Percentiles rank a stretch among this genome's conserved stretches.
These are phyloP conservation scores for Aureococcus anophagefferens DNA, from an alignment of 108 stramenopile species.

Conservation along the genomic window DNA sequence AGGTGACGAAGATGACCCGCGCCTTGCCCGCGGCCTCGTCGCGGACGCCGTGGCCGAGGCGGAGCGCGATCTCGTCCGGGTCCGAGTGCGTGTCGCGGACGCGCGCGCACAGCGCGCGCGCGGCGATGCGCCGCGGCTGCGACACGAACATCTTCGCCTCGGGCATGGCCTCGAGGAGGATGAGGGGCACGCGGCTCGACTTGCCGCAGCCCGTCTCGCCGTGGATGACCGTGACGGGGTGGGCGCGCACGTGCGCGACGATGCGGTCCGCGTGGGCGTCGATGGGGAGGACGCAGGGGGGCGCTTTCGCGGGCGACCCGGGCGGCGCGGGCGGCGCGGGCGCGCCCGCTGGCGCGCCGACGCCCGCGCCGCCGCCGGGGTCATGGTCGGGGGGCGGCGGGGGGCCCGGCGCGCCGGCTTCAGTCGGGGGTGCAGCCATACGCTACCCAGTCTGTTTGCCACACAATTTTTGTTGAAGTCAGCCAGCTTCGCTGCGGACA, in stretches of 20 bases:
- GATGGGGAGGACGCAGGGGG: neutral
- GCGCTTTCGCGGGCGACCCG: too few species aligned
- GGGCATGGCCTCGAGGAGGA: slow-evolving; percentile 59
- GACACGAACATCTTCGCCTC: slow-evolving; percentile 74
- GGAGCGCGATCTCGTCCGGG: slow-evolving; percentile 54
- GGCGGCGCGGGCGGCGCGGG: too few species aligned
- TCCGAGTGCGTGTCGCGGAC: slow-evolving; percentile 59
- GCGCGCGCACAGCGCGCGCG: slow-evolving; percentile 65
- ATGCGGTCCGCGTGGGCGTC: neutral
- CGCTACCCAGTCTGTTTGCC: too few species aligned
- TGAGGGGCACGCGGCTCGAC: slow-evolving; percentile 63
- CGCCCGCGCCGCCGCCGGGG: too few species aligned
- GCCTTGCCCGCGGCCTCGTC: slow-evolving; percentile 61
- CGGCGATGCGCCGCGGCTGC: slow-evolving; percentile 76
- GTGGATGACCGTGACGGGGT: slow-evolving; percentile 37
- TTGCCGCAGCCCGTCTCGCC: slow-evolving; percentile 83
- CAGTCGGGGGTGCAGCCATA: too few species aligned
- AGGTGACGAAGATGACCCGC: slow-evolving; percentile 70
- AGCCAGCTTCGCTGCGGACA: too few species aligned
- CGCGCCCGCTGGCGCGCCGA: too few species aligned
- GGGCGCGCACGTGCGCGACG: neutral
- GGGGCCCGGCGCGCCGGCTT: too few species aligned
- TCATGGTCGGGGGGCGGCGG: too few species aligned
- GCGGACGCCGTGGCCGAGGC: slow-evolving; percentile 76
- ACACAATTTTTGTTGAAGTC: too few species aligned